Evolutionary conservation across 345 rosid genomes (phyloP).

Genomic region (Gossypium australe): DNA sequence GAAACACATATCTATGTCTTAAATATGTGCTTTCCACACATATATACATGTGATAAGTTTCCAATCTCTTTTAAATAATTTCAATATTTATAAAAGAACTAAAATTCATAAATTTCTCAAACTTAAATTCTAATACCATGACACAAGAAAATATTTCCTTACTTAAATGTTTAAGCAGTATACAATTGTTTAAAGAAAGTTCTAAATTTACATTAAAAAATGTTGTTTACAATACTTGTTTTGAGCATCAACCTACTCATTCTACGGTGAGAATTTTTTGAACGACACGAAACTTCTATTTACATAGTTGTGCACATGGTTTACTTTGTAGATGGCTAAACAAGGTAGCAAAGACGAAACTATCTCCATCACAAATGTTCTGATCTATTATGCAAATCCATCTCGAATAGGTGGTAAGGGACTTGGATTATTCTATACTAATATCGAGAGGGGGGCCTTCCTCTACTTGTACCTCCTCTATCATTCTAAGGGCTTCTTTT

Average conservation of each 20-base stretch:
- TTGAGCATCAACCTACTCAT: not conserved
- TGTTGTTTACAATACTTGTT: not conserved
- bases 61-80: no score
- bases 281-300: not conserved
- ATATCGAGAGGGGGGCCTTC: constrained; percentile 13
- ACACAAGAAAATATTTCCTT: no score
- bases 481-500: constrained; percentile 45
- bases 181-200: not conserved
- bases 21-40: no score
- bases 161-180: no score
- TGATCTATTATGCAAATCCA: not conserved
- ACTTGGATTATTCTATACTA: no score
- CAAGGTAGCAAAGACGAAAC: constrained; percentile 11
- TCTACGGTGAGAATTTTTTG: not conserved
- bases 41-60: no score
- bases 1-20: no score
- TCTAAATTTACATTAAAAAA: constrained; percentile 7
- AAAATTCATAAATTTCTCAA: no score
- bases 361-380: not conserved
- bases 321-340: not conserved
- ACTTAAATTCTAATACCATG: no score
- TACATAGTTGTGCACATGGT: not conserved
- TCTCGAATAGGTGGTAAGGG: no score
- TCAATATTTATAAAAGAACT: no score
- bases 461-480: constrained; percentile 36